Base-by-base conservation (phyloP, 768 basidiomycete genomes). In the Kwoniella dendrophila region DNA sequence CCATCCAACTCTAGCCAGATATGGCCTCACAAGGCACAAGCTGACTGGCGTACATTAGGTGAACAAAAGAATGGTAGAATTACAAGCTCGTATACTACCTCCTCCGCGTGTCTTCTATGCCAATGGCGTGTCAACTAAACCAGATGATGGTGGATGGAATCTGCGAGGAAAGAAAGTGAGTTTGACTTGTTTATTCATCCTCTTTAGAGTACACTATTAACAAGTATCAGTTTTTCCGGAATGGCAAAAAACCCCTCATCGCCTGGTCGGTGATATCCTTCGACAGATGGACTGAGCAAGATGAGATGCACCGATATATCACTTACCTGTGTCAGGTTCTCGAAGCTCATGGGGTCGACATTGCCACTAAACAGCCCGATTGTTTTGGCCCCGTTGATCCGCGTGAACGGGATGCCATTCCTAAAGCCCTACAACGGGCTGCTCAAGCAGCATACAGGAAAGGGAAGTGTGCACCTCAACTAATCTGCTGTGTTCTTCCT, bases 181-280 rank as follows among this genome's bases (percentile, higher is more conserved):
- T 53, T 45, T 10, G 40, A 27, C n/a, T 49, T 20, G 32, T 11
- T 18, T 24, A 18, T 36, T 3, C 26, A 12, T 56, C 18, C 3
- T 14, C 7, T 49, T 14, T 45, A 4, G 12, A 24, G 26, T 14
- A 26, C n/a, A 43, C 38, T 40, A 38, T 10, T 24, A 4, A 30
- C 0, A 36, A 16, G 43, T 24, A 20, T 5, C 34, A 71, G 65
- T 72, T 77, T 63, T 66, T 72, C 59, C 45, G 66, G 30, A 56
- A 66, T 29, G 67, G 64, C 40, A 60, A 56, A 44, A 45, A 56
- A 22, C 76, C 75, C 5, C 69, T 79, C 43, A 62, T 57, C 18
- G 70, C 72, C 10, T 78, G 74, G 75, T 63, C 76, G 2, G 66
- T 77, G 22, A 62, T 77, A 34, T 70, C 72, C 12, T 78, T 77